Base-by-base conservation (phyloP, 306 rosid genomes). In the Malus sieversii region DNA sequence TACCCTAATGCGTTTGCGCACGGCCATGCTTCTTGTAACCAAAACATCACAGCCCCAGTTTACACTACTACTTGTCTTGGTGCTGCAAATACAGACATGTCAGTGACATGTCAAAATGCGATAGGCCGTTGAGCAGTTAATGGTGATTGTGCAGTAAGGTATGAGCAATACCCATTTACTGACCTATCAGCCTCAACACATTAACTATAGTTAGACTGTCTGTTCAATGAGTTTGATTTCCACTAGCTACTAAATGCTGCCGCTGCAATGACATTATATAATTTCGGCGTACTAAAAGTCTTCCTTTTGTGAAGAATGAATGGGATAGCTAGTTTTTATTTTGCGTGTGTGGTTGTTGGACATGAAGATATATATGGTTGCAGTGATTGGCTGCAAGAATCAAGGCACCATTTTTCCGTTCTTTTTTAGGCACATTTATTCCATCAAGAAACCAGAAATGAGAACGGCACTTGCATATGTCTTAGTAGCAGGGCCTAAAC, bases 151-250 rank as follows among this genome's bases (percentile, higher is more conserved):
- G 29, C 80, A 16, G 78, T 89, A 64, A 84, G 95, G 90, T 89
- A 90, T 20, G 95, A 93, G 81, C 95, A 89, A 74, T 90, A 89
- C 87, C 91, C 96, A n/a, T 89, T 93, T 82, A 84, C 70, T 87
- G 79, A 74, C 8, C 6, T 29, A 42, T 68, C 58, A 16, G 45
- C 42, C 33, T 46, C 6, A 46, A 13, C 53, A 46, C 53, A 46
- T 46, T 46, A 14, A 19, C 53, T 46, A 38, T 38, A 46, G 7
- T 19, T 61, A 15, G 14, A 22, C n/a, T 61, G 4, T 61, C 4
- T 61, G 4, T 60, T 52, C 29, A 30, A 33, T 83, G 29, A 10
- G 44, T 60, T 44, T 74, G 77, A 45, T 74, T 45, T 74, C 77
- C 70, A 62, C 77, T 73, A 40, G 68, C 68, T 42, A 73, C 19